These are phyloP conservation scores for Erysimum cheiri DNA, from an alignment of 441 rosid genomes.

Conservation along the genomic window DNA sequence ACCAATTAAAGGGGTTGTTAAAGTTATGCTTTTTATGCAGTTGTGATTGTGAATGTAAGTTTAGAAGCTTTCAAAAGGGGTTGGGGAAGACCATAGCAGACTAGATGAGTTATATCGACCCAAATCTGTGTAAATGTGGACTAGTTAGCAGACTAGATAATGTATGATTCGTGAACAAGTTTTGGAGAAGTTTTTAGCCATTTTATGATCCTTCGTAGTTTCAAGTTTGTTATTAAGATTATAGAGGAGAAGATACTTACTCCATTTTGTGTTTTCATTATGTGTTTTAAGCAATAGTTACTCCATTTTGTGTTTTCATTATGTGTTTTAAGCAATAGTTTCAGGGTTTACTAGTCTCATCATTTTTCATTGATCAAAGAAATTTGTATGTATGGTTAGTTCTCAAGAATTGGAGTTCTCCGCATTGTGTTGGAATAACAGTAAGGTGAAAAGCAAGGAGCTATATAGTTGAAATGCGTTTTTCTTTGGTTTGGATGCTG, in stretches of 20 bases:
- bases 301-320: no score
- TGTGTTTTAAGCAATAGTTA: background rate
- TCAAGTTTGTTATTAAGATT: background rate
- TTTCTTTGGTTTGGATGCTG: conserved; percentile 15
- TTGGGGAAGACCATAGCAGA: background rate
- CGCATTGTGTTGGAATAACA: conserved; percentile 16
- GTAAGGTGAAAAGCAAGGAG: conserved; percentile 7
- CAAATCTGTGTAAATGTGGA: background rate
- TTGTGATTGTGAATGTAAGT: background rate
- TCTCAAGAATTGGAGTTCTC: background rate
- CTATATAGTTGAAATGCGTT: background rate
- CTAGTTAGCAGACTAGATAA: background rate
- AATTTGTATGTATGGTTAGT: background rate
- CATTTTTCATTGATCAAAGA: background rate
- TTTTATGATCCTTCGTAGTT: background rate
- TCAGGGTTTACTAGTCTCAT: background rate
- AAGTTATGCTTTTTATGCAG: conserved; percentile 1
- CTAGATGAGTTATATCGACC: conserved; percentile 2
- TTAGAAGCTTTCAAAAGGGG: background rate
- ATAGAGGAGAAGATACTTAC: background rate
- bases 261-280: background rate
- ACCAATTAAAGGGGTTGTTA: background rate
- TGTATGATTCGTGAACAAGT: conserved; percentile 7
- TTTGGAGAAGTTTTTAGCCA: background rate
- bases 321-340: background rate